Percentiles rank a stretch among this genome's conserved stretches.
Evolutionary conservation across 2,329 filamentous ascomycete genomes (phyloP).

Genomic region (Claviceps sp.): DNA sequence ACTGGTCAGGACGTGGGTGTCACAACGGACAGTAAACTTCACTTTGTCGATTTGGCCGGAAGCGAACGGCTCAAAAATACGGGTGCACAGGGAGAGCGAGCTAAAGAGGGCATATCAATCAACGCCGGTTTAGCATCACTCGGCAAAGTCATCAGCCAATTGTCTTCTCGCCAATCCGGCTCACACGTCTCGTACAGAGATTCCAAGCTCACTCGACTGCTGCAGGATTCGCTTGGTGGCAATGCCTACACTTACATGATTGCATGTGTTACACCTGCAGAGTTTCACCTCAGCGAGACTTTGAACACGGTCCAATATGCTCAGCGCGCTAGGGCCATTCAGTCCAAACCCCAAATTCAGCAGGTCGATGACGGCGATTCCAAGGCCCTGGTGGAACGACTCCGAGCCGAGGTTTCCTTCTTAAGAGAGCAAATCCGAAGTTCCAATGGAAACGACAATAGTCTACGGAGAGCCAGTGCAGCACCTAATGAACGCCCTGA

Average conservation of each 20-base stretch:
- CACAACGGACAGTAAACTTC: slow-evolving; percentile 93
- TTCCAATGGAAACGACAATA: slow-evolving; percentile 49
- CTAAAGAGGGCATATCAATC: slow-evolving; percentile 94
- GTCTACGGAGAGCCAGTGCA: slow-evolving; percentile 37
- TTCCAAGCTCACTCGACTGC: slow-evolving; percentile 85
- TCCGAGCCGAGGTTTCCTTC: slow-evolving; percentile 89
- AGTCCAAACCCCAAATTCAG: slow-evolving; percentile 94
- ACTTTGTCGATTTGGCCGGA: slow-evolving; percentile 95
- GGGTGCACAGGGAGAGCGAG: slow-evolving; percentile 83
- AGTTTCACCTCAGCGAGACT: slow-evolving; percentile 95
- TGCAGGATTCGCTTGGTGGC: slow-evolving; percentile 92
- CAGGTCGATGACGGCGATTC: slow-evolving; percentile 89
- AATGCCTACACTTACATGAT: slow-evolving; percentile 99
- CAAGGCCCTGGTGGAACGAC: slow-evolving; percentile 79
- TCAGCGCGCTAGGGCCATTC: slow-evolving; percentile 87
- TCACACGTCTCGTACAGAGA: slow-evolving; percentile 95
- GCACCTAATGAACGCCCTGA: slow-evolving; percentile 59
- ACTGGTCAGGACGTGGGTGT: slow-evolving; percentile 52
- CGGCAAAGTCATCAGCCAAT: slow-evolving; percentile 95
- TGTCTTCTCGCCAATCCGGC: slow-evolving; percentile 77
- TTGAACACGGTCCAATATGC: slow-evolving; percentile 97
- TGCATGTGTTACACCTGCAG: slow-evolving; percentile 89
- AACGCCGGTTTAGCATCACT: slow-evolving; percentile 90
- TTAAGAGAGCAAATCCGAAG: slow-evolving; percentile 85
- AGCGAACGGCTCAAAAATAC: slow-evolving; percentile 97